Evolutionary conservation across 192 early-diverging fungal species (phyloP).

Genomic region (Oehlia diaphana): DNA sequence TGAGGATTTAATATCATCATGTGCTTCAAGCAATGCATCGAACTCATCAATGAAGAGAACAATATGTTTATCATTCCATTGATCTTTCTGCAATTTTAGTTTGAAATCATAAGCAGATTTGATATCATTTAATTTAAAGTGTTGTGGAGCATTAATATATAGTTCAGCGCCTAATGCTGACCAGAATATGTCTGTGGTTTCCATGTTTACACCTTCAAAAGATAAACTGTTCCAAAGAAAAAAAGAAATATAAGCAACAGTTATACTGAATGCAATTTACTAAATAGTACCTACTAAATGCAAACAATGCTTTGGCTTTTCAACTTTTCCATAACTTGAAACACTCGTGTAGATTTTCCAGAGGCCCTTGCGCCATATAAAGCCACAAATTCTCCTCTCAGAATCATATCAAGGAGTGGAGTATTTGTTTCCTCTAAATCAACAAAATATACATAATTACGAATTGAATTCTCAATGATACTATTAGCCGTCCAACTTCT

Average conservation of each 20-base stretch:
- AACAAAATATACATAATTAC: no score
- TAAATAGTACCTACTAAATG: slow-evolving; percentile 17
- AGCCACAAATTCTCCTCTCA: no score
- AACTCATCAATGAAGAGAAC: slow-evolving; percentile 30
- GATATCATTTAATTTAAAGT: not conserved
- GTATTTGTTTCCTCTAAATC: not conserved
- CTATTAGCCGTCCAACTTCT: no score
- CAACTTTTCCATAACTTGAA: not conserved
- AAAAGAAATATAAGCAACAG: no score
- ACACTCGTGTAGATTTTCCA: slow-evolving; percentile 32
- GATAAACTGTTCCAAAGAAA: no score
- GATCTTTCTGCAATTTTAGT: not conserved
- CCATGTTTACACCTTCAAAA: no score
- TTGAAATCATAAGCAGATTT: slow-evolving; percentile 28
- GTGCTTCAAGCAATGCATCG: slow-evolving; percentile 19
- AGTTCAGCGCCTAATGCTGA: not conserved
- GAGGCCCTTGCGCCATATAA: slow-evolving; percentile 15
- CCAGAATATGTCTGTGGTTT: not conserved
- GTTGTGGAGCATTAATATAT: not conserved
- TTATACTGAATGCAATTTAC: no score
- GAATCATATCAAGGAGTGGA: slow-evolving; percentile 25
- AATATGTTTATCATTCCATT: not conserved
- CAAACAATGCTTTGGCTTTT: slow-evolving; percentile 13
- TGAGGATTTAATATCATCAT: slow-evolving; percentile 3
- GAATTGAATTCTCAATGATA: no score